Evolutionary conservation across 2,329 filamentous ascomycete species (phyloP).

Genomic region (Atkinsonella texensis): DNA sequence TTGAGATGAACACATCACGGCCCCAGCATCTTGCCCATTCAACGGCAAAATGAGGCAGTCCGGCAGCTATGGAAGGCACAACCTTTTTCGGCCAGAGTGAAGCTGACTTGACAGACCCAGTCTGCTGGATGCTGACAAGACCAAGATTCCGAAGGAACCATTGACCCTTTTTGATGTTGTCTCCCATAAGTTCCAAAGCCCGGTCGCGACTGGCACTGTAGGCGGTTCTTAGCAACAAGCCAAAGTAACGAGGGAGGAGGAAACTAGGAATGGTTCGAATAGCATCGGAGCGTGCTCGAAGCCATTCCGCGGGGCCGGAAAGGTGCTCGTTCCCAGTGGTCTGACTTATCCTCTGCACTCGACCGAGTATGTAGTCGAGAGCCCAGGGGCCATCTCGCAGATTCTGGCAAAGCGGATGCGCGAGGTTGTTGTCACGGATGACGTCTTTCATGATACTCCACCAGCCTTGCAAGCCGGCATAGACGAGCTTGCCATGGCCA

Average conservation of each 20-base stretch:
- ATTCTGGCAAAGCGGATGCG: constrained; percentile 87
- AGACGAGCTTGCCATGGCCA: constrained; percentile 71
- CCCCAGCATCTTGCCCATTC: constrained; percentile 97
- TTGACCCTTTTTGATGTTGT: constrained; percentile 68
- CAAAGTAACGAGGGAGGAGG: constrained; percentile 85
- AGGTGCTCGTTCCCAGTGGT: constrained; percentile 51
- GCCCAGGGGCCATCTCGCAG: constrained; percentile 87
- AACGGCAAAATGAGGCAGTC: constrained; percentile 84
- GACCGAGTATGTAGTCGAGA: constrained; percentile 71
- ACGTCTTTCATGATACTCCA: constrained; percentile 84
- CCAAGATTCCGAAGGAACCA: constrained; percentile 80
- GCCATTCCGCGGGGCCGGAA: constrained; percentile 58
- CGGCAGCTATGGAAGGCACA: constrained; percentile 81
- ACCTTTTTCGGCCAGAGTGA: constrained; percentile 78
- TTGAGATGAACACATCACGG: constrained; percentile 90
- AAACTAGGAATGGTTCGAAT: constrained; percentile 80
- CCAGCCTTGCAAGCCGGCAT: constrained; percentile 97
- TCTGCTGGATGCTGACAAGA: constrained; percentile 86
- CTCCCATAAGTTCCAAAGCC: constrained; percentile 65
- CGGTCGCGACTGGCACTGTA: constrained; percentile 75
- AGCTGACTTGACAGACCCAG: constrained; percentile 77
- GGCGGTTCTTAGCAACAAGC: constrained; percentile 73
- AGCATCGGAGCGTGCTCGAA: constrained; percentile 74
- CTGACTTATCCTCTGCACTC: constrained; percentile 61
- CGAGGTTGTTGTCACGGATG: constrained; percentile 79